Evolutionary conservation across 495 filamentous ascomycete genomes (phyloP), one percentile per base, ranked within the genome.

Genomic region (Penicillium cosmopolitanum): DNA sequence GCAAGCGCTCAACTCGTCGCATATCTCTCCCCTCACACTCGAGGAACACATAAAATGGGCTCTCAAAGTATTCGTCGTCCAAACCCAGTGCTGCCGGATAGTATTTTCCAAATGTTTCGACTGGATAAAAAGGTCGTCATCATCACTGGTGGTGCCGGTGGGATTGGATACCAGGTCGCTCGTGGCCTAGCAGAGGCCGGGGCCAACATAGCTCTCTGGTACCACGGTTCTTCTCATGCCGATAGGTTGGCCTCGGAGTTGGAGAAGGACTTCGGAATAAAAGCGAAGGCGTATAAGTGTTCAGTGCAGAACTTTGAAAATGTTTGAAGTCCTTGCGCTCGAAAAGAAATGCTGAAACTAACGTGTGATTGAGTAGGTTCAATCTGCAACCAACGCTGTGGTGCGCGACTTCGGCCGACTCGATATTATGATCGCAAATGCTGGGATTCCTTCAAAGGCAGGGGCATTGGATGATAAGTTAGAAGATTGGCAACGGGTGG

Each of bases 131-230:
- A 85, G 63, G 91, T 88, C 3, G 90, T 87, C 31, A 88, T 93
- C 57, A 83, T 94, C 25, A 87, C 90, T 5, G 91, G 91, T 5
- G 89, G 87, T 18, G 87, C 82, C 16, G 85, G 86, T 19, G 91
- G 91, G 28, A 94, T 95, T 64, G 91, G 91, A 11, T 74, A 87
- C 8, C 80, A 81, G 8, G 82, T 93, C 11, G 89, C 86, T 19
- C 81, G 90, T 44, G 88, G 77, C 12, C 67, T 85, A 23, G 91
- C 91, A 10, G 91, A 94, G 67, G 85, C 88, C 18, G 91, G 91
- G 16, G 90, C 91, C 25, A 46, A 89, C 58, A 87, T 94, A 34
- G 90, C 88, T 4, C 87, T 94, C 18, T 90, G 88, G 86, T 93
- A 92, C 65, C 89, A 91, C 66, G 83, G 76, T 66, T 90, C 90